Conservation (phyloP, 208 protist species). For the Leishmania guyanensis region DNA sequence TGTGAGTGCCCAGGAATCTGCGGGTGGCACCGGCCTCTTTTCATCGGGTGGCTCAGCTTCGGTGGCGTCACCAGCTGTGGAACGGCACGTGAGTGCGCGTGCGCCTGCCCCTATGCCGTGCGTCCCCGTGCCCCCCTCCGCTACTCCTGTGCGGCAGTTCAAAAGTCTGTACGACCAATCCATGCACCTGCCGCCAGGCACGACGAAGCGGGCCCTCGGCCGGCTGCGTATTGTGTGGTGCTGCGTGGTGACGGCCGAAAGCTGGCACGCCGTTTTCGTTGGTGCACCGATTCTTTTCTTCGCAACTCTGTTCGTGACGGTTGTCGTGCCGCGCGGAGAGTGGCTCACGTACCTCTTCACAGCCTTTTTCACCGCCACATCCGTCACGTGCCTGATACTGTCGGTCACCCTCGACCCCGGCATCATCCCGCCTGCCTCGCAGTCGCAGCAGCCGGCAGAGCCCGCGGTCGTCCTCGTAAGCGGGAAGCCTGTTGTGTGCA, state of each 20-base stretch:
- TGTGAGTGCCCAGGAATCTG: not conserved
- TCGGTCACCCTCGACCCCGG: conserved; percentile 73
- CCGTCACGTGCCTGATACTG: conserved; percentile 53
- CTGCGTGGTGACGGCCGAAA: conserved; percentile 47
- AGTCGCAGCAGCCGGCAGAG: conserved; percentile 10
- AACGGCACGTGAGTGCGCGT: not conserved
- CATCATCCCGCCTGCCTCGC: conserved; percentile 60
- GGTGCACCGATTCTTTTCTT: conserved; percentile 40
- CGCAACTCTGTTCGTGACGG: conserved; percentile 41
- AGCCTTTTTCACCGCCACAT: conserved; percentile 30
- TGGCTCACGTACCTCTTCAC: conserved; percentile 52
- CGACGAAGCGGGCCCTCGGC: conserved; percentile 57
- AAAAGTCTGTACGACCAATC: conserved; percentile 13
- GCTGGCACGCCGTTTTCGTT: conserved; percentile 45
- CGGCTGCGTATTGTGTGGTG: conserved; percentile 39
- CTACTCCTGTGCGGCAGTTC: conserved; percentile 16
- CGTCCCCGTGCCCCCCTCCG: conserved; percentile 9
- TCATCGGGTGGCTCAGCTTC: not conserved
- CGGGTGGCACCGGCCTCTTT: not conserved
- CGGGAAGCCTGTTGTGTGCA: conserved; percentile 48
- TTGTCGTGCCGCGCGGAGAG: conserved; percentile 58
- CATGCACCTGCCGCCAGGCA: conserved; percentile 20
- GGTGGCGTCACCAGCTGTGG: not conserved
- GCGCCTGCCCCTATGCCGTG: not conserved
- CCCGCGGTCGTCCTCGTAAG: conserved; percentile 36